These are phyloP conservation scores for Annulohypoxylon stygium DNA, from an alignment of 495 filamentous ascomycete genomes.

Conservation along the genomic window DNA sequence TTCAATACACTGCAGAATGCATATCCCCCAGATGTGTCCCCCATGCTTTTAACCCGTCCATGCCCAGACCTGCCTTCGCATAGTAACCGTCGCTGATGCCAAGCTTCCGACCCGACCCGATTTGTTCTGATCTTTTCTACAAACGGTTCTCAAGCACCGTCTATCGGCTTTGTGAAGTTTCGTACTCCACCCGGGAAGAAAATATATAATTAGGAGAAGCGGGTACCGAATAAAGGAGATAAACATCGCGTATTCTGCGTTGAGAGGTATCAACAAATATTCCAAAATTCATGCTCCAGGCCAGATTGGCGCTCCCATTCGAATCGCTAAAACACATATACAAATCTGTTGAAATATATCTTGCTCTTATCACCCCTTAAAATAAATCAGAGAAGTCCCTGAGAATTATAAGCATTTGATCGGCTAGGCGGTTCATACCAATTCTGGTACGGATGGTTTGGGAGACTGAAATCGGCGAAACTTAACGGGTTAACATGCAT, in stretches of 20 bases:
- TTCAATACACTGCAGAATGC: slow-evolving; percentile 36
- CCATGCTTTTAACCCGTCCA: slow-evolving; percentile 30
- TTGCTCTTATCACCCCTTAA: neutral
- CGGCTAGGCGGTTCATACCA: slow-evolving; percentile 67
- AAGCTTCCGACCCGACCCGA: slow-evolving; percentile 41
- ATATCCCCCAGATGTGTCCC: slow-evolving; percentile 25
- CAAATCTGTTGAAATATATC: slow-evolving; percentile 4
- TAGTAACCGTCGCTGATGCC: slow-evolving; percentile 43
- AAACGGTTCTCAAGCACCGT: slow-evolving; percentile 29
- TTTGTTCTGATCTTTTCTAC: slow-evolving; percentile 35
- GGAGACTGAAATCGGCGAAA: slow-evolving; percentile 77
- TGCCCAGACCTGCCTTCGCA: slow-evolving; percentile 31
- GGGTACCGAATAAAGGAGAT: slow-evolving; percentile 15
- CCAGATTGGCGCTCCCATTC: neutral
- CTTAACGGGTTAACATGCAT: slow-evolving; percentile 73
- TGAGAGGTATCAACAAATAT: slow-evolving; percentile 23
- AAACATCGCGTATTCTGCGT: slow-evolving; percentile 31
- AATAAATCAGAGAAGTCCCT: slow-evolving; percentile 40
- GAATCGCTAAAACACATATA: slow-evolving; percentile 22
- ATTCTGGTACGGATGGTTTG: slow-evolving; percentile 81
- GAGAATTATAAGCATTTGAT: slow-evolving; percentile 44
- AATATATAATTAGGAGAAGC: slow-evolving; percentile 16
- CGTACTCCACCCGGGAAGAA: slow-evolving; percentile 24
- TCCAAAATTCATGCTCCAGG: slow-evolving; percentile 7
- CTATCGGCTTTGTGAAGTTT: slow-evolving; percentile 24